Evolutionary conservation across 140 eudicot genomes (phyloP).

Genomic region (Anethum foeniculum): DNA sequence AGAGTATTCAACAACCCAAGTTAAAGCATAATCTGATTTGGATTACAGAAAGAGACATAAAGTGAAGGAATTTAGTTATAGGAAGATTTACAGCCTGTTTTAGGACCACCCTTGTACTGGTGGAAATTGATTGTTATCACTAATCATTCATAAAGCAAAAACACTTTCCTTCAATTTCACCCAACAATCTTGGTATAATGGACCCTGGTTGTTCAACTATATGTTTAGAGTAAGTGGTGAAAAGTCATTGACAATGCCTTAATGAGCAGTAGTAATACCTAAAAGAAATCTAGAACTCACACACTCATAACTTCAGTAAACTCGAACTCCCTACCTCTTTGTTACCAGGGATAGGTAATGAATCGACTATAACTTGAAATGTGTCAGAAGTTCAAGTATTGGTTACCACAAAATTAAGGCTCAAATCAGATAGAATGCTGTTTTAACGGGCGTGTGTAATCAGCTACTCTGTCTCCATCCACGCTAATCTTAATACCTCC

Average conservation of each 20-base stretch:
- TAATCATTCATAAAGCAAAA: constrained; percentile 20
- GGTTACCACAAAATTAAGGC: not conserved
- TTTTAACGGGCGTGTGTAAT: not conserved
- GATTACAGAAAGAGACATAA: constrained; percentile 32
- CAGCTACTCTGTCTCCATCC: not conserved
- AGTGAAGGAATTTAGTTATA: constrained; percentile 17
- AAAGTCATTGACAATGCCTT: not conserved
- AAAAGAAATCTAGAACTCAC: not conserved
- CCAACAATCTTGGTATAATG: constrained; percentile 15
- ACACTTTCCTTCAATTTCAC: constrained; percentile 28
- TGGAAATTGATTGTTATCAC: constrained; percentile 10
- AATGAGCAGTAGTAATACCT: not conserved
- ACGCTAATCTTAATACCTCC: not conserved
- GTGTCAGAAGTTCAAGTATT: not conserved
- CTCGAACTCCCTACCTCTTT: not conserved
- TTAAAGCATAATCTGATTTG: constrained; percentile 15
- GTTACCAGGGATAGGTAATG: not conserved
- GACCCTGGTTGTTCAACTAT: constrained; percentile 18
- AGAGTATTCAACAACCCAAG: constrained; percentile 11
- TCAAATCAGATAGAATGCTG: not conserved
- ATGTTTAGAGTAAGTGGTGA: constrained; percentile 21
- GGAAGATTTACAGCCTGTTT: constrained; percentile 25
- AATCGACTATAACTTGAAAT: not conserved
- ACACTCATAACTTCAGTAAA: not conserved
- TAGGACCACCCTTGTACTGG: constrained; percentile 17